phyloP scores from a whole-genome alignment of 805 yeast species.

The Candida odintsovae region DNA sequence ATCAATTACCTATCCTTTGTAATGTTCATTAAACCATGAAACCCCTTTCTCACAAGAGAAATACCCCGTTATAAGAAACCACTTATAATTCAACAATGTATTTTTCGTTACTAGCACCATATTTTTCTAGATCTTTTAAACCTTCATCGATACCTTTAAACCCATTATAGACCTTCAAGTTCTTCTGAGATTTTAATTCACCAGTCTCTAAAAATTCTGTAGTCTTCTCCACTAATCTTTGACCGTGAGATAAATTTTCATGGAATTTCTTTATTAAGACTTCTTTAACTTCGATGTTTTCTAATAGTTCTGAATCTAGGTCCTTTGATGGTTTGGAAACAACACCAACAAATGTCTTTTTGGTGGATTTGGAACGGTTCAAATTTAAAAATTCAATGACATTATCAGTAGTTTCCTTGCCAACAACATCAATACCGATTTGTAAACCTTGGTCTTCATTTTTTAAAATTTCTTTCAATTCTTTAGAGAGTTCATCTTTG shows the following conservation, averaged over 20 bases:
- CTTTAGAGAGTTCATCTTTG: conserved; percentile 17
- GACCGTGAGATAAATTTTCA: conserved; percentile 35
- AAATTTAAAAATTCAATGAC: conserved; percentile 27
- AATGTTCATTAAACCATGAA: background rate
- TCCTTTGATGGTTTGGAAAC: conserved; percentile 31
- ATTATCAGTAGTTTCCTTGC: conserved; percentile 32
- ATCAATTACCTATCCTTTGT: background rate
- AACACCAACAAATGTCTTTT: conserved; percentile 32
- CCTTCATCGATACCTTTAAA: conserved; percentile 30
- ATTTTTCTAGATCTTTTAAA: conserved; percentile 31
- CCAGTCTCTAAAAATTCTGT: conserved; percentile 25
- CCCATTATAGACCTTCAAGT: conserved; percentile 31
- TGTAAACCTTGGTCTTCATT: conserved; percentile 25
- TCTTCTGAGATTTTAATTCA: conserved; percentile 28
- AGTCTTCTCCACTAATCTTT: conserved; percentile 29
- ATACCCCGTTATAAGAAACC: too few relatives aligned
- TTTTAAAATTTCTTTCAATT: conserved; percentile 20
- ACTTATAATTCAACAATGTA: conserved; percentile 29
- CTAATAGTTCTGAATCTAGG: conserved; percentile 15
- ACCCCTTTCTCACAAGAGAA: background rate
- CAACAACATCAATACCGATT: conserved; percentile 40
- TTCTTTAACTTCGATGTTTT: conserved; percentile 25
- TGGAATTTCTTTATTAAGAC: conserved; percentile 38
- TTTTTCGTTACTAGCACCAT: conserved; percentile 39
- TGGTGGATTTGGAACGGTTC: conserved; percentile 7